These are phyloP conservation scores for Eucalyptus marginata DNA, from an alignment of 345 rosid species.

Conservation along the genomic window DNA sequence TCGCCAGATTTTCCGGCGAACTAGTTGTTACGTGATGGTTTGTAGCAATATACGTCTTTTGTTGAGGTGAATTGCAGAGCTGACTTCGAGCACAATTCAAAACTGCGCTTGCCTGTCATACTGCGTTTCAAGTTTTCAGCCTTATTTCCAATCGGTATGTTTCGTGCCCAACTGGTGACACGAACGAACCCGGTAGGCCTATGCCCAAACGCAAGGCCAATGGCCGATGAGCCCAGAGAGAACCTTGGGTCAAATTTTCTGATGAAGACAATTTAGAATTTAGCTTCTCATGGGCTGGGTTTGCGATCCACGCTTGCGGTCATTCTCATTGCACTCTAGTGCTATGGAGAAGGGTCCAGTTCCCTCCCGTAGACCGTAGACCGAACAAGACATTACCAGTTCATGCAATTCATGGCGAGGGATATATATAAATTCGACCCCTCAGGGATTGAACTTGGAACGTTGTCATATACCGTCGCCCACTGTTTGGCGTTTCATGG, in stretches of 20 bases:
- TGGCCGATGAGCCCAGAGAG: background rate
- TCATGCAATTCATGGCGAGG: background rate
- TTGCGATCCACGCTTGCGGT: background rate
- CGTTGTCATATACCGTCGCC: background rate
- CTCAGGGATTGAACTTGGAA: background rate
- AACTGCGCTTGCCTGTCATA: background rate
- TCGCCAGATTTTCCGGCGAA: background rate
- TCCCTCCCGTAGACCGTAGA: background rate
- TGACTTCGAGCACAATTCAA: background rate
- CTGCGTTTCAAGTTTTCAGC: background rate
- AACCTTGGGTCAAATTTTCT: background rate
- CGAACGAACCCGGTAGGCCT: background rate
- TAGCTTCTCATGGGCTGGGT: background rate
- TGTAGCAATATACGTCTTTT: background rate
- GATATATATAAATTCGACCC: background rate
- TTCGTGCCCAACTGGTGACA: background rate
- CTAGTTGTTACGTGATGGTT: background rate
- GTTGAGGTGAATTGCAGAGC: background rate
- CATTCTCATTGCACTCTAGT: background rate
- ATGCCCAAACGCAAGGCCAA: background rate
- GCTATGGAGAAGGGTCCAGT: background rate
- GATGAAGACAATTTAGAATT: background rate
- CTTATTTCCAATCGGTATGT: background rate
- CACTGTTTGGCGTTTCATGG: background rate
- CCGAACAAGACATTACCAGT: background rate